A percentile compares a stretch with the other conserved stretches of the same genome.
Conservation (phyloP, 495 filamentous ascomycete genomes). For the Aspergillus haitiensis region DNA sequence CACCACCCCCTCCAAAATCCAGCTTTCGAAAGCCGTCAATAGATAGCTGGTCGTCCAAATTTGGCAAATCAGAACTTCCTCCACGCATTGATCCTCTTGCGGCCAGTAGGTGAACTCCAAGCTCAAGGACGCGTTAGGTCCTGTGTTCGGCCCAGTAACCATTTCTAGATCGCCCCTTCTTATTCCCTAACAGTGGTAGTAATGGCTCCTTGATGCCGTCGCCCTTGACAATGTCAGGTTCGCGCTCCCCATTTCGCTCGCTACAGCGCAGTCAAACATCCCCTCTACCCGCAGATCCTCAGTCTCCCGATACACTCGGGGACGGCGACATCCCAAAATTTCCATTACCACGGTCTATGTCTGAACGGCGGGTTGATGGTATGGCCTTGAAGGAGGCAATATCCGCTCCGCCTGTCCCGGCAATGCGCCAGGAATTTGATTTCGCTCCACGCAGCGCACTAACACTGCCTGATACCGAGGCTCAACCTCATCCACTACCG, state of each 20-base stretch:
- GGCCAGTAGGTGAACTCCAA: constrained; percentile 48
- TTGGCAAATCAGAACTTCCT: constrained; percentile 35
- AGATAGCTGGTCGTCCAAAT: constrained; percentile 22
- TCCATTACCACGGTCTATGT: constrained; percentile 49
- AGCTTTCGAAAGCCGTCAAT: constrained; percentile 15
- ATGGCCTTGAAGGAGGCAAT: constrained; percentile 14
- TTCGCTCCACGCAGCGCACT: constrained; percentile 12
- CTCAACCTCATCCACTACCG: constrained; percentile 32
- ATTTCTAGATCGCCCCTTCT: constrained; percentile 60
- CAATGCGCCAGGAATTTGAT: constrained; percentile 4
- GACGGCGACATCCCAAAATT: constrained; percentile 65
- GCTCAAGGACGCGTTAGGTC: neutral
- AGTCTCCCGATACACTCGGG: constrained; percentile 43
- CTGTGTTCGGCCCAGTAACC: constrained; percentile 11
- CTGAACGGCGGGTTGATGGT: constrained; percentile 28
- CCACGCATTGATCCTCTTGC: constrained; percentile 55
- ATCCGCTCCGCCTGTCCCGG: constrained; percentile 25
- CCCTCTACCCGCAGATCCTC: constrained; percentile 42
- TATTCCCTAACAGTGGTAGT: constrained; percentile 58
- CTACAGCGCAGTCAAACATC: constrained; percentile 49
- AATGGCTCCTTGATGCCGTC: constrained; percentile 59
- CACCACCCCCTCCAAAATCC: constrained; percentile 40
- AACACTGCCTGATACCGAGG: constrained; percentile 23
- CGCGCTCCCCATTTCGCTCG: constrained; percentile 42
- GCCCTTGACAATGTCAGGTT: constrained; percentile 48